A percentile compares a stretch with the other conserved stretches of the same genome.
Evolutionary conservation across 169 alveolate species (phyloP).

Genomic region (Eimeria falciformis): DNA sequence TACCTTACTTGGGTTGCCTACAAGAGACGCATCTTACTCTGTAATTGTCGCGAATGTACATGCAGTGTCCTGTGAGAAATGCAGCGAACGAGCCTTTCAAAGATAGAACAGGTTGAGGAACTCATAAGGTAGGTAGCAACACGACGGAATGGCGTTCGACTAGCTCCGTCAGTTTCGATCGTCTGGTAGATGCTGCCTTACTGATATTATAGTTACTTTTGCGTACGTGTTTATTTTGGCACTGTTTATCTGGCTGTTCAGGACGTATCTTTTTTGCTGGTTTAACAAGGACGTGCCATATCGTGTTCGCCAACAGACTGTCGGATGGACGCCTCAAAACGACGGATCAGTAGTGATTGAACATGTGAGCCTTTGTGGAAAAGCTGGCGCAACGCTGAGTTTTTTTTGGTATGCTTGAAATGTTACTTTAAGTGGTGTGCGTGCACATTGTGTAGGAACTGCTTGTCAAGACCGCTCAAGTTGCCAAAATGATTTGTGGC

Average conservation of each 20-base stretch:
- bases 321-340: conserved; percentile 77
- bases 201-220: neutral
- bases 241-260: neutral
- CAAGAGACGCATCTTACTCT: neutral
- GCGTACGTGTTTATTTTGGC: neutral
- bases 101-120: conserved; percentile 76
- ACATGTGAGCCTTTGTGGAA: conserved; percentile 43
- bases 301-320: conserved; percentile 74
- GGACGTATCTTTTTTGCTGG: conserved; percentile 80
- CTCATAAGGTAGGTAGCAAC: conserved; percentile 64
- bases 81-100: conserved; percentile 80
- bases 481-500: conserved; percentile 80
- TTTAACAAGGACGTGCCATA: conserved; percentile 81
- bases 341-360: conserved; percentile 78
- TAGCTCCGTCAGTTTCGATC: no score
- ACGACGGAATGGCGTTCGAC: neutral
- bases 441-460: conserved; percentile 57
- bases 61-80: neutral
- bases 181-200: no score
- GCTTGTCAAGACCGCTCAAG: conserved; percentile 73
- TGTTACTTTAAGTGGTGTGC: neutral
- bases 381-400: neutral
- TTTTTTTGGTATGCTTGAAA: neutral
- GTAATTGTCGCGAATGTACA: neutral
- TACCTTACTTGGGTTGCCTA: no score